phyloP scores from a whole-genome alignment of 306 rosid species.

The Dicorynia guianensis region DNA sequence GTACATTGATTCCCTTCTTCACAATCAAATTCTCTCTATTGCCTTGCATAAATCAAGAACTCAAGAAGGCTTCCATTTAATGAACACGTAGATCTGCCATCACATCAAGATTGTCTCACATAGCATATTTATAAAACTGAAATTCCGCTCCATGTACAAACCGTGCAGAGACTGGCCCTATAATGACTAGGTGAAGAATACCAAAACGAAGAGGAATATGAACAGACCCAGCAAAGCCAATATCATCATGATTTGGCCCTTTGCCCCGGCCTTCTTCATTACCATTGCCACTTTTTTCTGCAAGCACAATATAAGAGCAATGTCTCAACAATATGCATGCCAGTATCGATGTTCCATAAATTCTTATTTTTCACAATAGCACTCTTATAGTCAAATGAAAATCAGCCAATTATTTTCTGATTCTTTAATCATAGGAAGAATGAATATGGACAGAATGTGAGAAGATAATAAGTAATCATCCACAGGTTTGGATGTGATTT shows the following conservation, averaged over 20 bases:
- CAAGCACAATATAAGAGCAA: constrained; percentile 37
- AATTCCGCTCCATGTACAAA: constrained; percentile 42
- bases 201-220: constrained; percentile 86
- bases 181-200: constrained; percentile 76
- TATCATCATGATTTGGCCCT: constrained; percentile 93
- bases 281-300: constrained; percentile 96
- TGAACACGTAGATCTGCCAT: constrained; percentile 1
- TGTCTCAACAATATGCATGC: constrained; percentile 33
- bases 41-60: constrained; percentile 37
- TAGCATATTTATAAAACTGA: constrained; percentile 34
- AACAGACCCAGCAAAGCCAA: constrained; percentile 80
- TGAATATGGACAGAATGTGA: no score
- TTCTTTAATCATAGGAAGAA: no score
- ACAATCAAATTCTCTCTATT: constrained; percentile 31
- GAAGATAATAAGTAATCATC: no score
- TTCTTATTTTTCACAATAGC: background rate
- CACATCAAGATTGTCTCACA: constrained; percentile 1
- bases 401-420: background rate
- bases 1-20: constrained; percentile 32
- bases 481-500: no score
- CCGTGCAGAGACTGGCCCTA: constrained; percentile 27
- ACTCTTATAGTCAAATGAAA: constrained; percentile 14
- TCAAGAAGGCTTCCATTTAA: constrained; percentile 24
- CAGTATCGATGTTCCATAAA: constrained; percentile 7
- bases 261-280: constrained; percentile 93